phyloP scores from a whole-genome alignment of 2,329 filamentous ascomycete genomes.

The Dothideomycetes sp. region DNA sequence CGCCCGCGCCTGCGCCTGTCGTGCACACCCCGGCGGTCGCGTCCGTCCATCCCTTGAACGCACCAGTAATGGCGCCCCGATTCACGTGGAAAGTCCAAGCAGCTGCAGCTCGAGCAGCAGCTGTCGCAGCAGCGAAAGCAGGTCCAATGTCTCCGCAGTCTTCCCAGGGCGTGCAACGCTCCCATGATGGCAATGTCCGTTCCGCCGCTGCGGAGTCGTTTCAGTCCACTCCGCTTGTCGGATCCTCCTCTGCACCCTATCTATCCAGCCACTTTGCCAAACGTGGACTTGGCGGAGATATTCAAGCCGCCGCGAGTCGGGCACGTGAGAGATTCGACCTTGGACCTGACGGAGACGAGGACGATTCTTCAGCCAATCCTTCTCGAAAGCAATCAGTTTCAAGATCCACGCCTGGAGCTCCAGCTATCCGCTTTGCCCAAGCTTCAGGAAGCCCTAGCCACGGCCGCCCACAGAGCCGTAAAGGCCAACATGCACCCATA shows the following conservation, averaged over 20 bases:
- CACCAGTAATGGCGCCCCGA: constrained; percentile 7
- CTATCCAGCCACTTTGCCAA: constrained; percentile 29
- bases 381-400: background rate
- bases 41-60: constrained; percentile 9
- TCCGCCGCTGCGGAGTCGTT: constrained; percentile 2
- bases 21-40: too few species aligned
- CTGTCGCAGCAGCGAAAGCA: background rate
- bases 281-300: constrained; percentile 29
- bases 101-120: constrained; percentile 4
- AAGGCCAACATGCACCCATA: constrained; percentile 17
- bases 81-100: constrained; percentile 11
- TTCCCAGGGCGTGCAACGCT: background rate
- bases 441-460: constrained; percentile 10
- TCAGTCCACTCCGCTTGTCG: constrained; percentile 5
- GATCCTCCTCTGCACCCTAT: constrained; percentile 22
- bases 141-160: background rate
- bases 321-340: constrained; percentile 23
- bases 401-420: background rate
- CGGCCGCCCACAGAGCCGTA: constrained; percentile 17
- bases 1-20: constrained; percentile 1
- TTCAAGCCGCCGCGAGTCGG: constrained; percentile 17
- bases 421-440: background rate
- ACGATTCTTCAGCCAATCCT: background rate
- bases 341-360: constrained; percentile 14
- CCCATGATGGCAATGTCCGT: too few species aligned